A percentile compares a stretch with the other conserved stretches of the same genome.
phyloP scores from a whole-genome alignment of 2,329 filamentous ascomycete species.

The Sporothrix sp. region DNA sequence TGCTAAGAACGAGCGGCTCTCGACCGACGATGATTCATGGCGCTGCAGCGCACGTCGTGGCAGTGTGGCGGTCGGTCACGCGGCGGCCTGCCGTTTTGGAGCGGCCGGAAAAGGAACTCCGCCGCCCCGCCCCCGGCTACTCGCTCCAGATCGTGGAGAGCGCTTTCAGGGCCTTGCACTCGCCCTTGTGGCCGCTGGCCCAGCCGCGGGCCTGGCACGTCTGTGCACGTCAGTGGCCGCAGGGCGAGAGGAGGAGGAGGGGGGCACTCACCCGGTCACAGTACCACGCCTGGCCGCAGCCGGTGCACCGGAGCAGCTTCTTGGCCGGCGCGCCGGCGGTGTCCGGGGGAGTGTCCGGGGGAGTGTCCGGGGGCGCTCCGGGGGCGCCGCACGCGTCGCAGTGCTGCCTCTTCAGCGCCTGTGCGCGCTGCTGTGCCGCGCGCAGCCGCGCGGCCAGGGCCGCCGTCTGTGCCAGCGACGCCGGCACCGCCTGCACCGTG shows the following conservation, averaged over 20 bases:
- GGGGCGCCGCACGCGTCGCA: constrained; percentile 11
- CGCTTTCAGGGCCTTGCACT: constrained; percentile 34
- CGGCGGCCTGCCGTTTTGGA: no score
- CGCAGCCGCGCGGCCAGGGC: constrained; percentile 21
- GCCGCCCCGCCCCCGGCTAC: background rate
- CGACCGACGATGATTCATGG: no score
- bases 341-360: constrained; percentile 8
- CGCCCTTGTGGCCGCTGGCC: constrained; percentile 33
- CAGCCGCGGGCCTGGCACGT: constrained; percentile 35
- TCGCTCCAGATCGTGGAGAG: constrained; percentile 28
- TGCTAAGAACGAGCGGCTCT: no score
- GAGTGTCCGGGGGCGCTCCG: background rate
- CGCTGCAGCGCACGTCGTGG: background rate
- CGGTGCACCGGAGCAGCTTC: constrained; percentile 31
- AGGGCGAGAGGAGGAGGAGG: background rate
- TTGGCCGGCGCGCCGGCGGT: constrained; percentile 4
- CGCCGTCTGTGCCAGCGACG: constrained; percentile 23
- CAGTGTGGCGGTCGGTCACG: no score
- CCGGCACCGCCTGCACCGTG: constrained; percentile 28
- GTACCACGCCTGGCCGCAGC: constrained; percentile 35
- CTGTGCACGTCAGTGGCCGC: constrained; percentile 19
- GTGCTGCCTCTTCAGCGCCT: no score
- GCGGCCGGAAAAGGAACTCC: constrained; percentile 5
- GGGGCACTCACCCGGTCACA: constrained; percentile 33
- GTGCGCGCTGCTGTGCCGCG: background rate